Conservation (phyloP, 1,284 basidiomycete genomes). For the Neonothopanus nambi region DNA sequence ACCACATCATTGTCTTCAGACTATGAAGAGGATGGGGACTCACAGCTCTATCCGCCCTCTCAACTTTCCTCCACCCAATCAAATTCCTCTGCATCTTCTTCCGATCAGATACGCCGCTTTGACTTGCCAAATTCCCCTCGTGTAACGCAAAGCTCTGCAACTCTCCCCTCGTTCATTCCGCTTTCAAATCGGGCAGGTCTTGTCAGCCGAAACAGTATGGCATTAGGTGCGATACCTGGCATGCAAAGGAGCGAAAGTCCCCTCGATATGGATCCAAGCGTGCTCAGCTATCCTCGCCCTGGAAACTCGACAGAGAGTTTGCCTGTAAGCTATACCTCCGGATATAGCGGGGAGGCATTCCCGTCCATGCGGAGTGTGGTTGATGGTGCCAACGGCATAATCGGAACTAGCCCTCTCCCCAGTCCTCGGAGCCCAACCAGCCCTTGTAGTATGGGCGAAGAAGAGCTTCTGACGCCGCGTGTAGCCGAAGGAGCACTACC, state of each 20-base stretch:
- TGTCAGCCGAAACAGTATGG: not conserved
- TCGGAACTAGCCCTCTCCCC: not conserved
- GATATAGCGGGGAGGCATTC: not conserved
- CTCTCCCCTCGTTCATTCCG: slow-evolving; percentile 30
- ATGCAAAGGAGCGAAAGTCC: slow-evolving; percentile 25
- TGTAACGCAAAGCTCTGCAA: slow-evolving; percentile 33
- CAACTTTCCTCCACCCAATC: slow-evolving; percentile 3
- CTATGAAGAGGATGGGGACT: slow-evolving; percentile 10
- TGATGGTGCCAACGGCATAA: no score
- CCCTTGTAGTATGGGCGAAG: no score
- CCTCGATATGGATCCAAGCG: slow-evolving; percentile 59
- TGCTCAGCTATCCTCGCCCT: slow-evolving; percentile 69
- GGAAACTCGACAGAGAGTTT: slow-evolving; percentile 69
- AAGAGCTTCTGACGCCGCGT: slow-evolving; percentile 14
- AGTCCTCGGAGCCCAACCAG: slow-evolving; percentile 1
- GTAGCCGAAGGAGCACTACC: slow-evolving; percentile 8
- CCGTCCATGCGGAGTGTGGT: not conserved
- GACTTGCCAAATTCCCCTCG: slow-evolving; percentile 10
- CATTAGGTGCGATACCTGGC: slow-evolving; percentile 4
- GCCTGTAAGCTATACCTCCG: slow-evolving; percentile 30
- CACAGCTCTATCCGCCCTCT: slow-evolving; percentile 5
- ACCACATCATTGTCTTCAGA: slow-evolving; percentile 15
- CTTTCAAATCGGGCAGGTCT: no score
- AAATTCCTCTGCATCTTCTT: not conserved
- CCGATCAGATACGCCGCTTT: slow-evolving; percentile 9